phyloP scores from a whole-genome alignment of 2,329 filamentous ascomycete genomes.

The Xylariaceae sp. region DNA sequence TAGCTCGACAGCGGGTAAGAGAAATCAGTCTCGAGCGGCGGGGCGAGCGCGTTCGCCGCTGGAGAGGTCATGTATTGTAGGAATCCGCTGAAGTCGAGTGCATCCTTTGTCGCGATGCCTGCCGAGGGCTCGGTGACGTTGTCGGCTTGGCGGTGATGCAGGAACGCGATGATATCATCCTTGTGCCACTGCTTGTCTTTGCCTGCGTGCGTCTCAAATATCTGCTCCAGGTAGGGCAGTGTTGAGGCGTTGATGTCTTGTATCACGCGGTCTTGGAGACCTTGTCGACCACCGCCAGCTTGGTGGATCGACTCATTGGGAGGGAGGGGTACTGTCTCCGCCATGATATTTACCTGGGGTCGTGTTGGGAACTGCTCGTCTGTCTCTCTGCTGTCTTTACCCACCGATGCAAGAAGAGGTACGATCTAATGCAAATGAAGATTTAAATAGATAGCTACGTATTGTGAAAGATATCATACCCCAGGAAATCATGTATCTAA shows the following conservation, averaged over 20 bases:
- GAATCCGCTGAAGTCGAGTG: slow-evolving; percentile 47
- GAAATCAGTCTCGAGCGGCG: slow-evolving; percentile 47
- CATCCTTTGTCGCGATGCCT: slow-evolving; percentile 30
- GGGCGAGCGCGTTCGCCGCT: slow-evolving; percentile 40
- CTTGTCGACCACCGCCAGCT: slow-evolving; percentile 45
- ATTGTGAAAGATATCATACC: too few species aligned
- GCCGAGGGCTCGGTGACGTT: slow-evolving; percentile 26
- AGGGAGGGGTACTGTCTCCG: slow-evolving; percentile 21
- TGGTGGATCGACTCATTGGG: slow-evolving; percentile 34
- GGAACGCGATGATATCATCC: slow-evolving; percentile 43
- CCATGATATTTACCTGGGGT: slow-evolving; percentile 13
- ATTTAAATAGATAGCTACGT: too few species aligned
- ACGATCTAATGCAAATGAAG: too few species aligned
- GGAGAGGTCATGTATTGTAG: slow-evolving; percentile 54
- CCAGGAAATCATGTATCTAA: too few species aligned
- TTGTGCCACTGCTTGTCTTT: slow-evolving; percentile 41
- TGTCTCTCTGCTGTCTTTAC: too few species aligned
- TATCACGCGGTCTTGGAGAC: slow-evolving; percentile 38
- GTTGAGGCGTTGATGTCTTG: slow-evolving; percentile 38
- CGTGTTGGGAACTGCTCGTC: too few species aligned
- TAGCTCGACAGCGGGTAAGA: slow-evolving; percentile 83
- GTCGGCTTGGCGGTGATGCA: slow-evolving; percentile 44
- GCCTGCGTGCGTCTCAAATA: slow-evolving; percentile 42
- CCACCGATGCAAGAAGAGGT: too few species aligned
- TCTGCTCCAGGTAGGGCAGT: slow-evolving; percentile 40